Conservation (phyloP, 2,329 filamentous ascomycete genomes). For the Cryphonectria naterciae region DNA sequence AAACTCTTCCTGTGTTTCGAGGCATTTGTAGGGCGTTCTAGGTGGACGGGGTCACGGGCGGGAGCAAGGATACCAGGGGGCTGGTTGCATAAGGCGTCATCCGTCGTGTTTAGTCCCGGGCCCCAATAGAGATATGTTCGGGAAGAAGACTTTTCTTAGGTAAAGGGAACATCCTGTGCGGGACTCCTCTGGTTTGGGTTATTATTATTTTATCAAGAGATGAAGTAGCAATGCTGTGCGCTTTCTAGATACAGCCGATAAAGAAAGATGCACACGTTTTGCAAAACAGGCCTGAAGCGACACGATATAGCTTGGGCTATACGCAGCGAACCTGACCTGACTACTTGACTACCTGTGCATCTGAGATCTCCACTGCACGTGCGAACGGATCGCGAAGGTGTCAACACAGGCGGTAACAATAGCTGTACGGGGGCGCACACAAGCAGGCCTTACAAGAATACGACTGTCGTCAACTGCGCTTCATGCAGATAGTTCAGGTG, state of each 20-base stretch:
- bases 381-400: slow-evolving; percentile 16
- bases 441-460: slow-evolving; percentile 12
- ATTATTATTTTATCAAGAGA: slow-evolving; percentile 1
- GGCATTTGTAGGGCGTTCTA: slow-evolving; percentile 30
- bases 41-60: slow-evolving; percentile 18
- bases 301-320: background rate
- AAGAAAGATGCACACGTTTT: background rate
- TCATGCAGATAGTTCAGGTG: slow-evolving; percentile 11
- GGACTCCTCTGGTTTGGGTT: slow-evolving; percentile 23
- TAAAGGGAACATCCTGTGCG: slow-evolving; percentile 9
- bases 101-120: slow-evolving; percentile 9
- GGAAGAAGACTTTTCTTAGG: slow-evolving; percentile 8
- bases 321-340: slow-evolving; percentile 7
- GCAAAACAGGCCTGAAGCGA: background rate
- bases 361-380: slow-evolving; percentile 8
- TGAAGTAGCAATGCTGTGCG: slow-evolving; percentile 11
- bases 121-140: slow-evolving; percentile 21
- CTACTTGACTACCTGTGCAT: slow-evolving; percentile 11
- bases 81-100: slow-evolving; percentile 28
- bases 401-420: slow-evolving; percentile 16
- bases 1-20: slow-evolving; percentile 26
- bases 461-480: slow-evolving; percentile 10
- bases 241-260: slow-evolving; percentile 16
- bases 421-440: slow-evolving; percentile 11
- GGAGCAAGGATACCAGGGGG: slow-evolving; percentile 23